phyloP scores from a whole-genome alignment of 2,329 filamentous ascomycete species.

The Fusarium zealandicum region DNA sequence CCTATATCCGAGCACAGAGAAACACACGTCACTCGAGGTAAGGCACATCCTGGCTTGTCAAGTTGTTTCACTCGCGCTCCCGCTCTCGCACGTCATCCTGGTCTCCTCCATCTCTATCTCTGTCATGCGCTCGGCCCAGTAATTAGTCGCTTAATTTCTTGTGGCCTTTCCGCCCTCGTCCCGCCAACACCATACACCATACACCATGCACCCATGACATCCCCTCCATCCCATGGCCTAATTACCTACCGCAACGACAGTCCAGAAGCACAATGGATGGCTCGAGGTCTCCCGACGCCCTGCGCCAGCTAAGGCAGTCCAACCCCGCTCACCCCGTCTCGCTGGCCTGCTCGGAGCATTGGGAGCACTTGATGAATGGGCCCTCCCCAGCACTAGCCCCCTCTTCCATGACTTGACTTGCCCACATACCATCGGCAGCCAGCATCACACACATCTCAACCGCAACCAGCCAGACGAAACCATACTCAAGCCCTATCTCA shows the following conservation, averaged over 20 bases:
- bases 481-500: slow-evolving; percentile 24
- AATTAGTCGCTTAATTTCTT: slow-evolving; percentile 19
- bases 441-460: slow-evolving; percentile 37
- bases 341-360: slow-evolving; percentile 11
- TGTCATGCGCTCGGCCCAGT: neutral
- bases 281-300: slow-evolving; percentile 20
- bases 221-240: slow-evolving; percentile 19
- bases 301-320: slow-evolving; percentile 30
- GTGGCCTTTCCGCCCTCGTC: slow-evolving; percentile 22
- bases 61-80: too few relatives aligned
- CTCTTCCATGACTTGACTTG: slow-evolving; percentile 40
- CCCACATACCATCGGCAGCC: slow-evolving; percentile 33
- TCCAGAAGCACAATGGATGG: neutral
- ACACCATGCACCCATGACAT: slow-evolving; percentile 28
- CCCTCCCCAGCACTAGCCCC: slow-evolving; percentile 35
- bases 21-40: slow-evolving; percentile 21
- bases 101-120: neutral
- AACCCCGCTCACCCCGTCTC: slow-evolving; percentile 31
- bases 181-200: slow-evolving; percentile 21
- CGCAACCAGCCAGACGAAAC: slow-evolving; percentile 10
- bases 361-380: slow-evolving; percentile 20
- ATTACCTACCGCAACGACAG: too few relatives aligned
- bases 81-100: neutral
- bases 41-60: slow-evolving; percentile 6
- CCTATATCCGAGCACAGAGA: neutral